A percentile compares a stretch with the other conserved stretches of the same genome.
Conservation (phyloP, 2,329 filamentous ascomycete genomes). For the Byssoonygena ceratinophila region DNA sequence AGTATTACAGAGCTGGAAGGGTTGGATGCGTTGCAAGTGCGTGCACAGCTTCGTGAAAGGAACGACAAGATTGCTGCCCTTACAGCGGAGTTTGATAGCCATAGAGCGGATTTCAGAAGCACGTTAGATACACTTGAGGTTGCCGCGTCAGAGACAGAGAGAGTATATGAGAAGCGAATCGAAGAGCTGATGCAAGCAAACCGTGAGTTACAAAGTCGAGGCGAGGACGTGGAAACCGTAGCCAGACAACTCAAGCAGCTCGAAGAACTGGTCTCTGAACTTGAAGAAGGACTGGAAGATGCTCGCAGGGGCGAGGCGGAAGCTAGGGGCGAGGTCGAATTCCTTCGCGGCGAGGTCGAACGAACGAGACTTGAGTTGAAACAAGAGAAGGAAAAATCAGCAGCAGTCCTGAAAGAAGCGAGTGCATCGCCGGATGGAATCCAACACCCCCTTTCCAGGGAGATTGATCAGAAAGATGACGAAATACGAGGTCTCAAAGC, state of each 20-base stretch:
- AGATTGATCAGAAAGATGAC: constrained; percentile 88
- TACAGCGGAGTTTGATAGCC: constrained; percentile 86
- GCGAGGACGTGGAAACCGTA: constrained; percentile 82
- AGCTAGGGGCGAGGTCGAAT: constrained; percentile 90
- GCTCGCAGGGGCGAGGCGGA: constrained; percentile 88
- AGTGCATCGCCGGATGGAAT: constrained; percentile 20
- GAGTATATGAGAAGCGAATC: constrained; percentile 66
- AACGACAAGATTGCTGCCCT: constrained; percentile 93
- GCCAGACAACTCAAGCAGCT: constrained; percentile 87
- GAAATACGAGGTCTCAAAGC: constrained; percentile 95
- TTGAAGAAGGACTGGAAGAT: constrained; percentile 94
- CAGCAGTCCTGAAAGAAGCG: constrained; percentile 47
- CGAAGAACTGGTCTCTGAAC: constrained; percentile 89
- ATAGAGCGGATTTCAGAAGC: constrained; percentile 89
- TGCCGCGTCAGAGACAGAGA: constrained; percentile 84
- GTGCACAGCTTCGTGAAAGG: constrained; percentile 79
- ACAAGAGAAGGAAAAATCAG: constrained; percentile 75
- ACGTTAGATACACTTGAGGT: constrained; percentile 95
- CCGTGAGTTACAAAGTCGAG: constrained; percentile 67
- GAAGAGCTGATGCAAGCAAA: constrained; percentile 64
- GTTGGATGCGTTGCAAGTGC: constrained; percentile 64
- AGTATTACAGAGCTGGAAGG: constrained; percentile 75
- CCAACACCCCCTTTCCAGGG: constrained; percentile 47
- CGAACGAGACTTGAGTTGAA: constrained; percentile 77
- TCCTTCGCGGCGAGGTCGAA: constrained; percentile 87